Evolutionary conservation across 345 rosid species (phyloP), one percentile per base, ranked within the genome.

Genomic region (Dipteronia sinensis): DNA sequence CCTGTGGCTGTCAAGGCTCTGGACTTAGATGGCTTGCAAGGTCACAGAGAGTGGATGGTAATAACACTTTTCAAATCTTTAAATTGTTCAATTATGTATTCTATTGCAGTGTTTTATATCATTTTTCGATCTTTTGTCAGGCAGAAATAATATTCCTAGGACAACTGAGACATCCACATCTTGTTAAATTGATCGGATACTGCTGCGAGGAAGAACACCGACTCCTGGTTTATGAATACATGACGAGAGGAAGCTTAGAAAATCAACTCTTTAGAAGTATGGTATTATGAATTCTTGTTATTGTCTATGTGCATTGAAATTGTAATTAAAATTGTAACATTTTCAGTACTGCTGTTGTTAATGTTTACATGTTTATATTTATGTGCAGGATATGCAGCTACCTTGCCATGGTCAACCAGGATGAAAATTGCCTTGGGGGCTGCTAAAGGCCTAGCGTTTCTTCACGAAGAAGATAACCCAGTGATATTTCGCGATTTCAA

Each of bases 41-140:
- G 98, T 40, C 97, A 94, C 56, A 84, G 71, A 78, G 97, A 94
- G 83, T 94, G 98, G 98, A 87, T 92, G 93, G 98, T 92, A 20
- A 20, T 20, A 7, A 7, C 29, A 67, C 11, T 40, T 55, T 4
- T 4, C 38, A 34, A 4, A 34, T 4, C 6, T 69, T 20, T 55
- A 40, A 16, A 22, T 20, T 19, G 34, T 58, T 2, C 38, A 22
- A 11, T 53, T 38, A 2, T 16, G 64, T 29, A 8, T 4, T 25
- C 19, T 20, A 27, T 27, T 16, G 6, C n/a, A 27, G 20, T 17
- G n/a, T 46, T 10, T 46, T 9, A 46, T 22, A 10, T 49, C 1
- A 1, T 19, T 8, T 5, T 53, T 46, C 7, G 23, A 10, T 38
- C 9, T 6, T 40, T 31, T 49, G 23, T 68, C 58, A 92, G 98